These are phyloP conservation scores for Chaetomium tenue DNA, from an alignment of 495 filamentous ascomycete genomes.

Conservation along the genomic window DNA sequence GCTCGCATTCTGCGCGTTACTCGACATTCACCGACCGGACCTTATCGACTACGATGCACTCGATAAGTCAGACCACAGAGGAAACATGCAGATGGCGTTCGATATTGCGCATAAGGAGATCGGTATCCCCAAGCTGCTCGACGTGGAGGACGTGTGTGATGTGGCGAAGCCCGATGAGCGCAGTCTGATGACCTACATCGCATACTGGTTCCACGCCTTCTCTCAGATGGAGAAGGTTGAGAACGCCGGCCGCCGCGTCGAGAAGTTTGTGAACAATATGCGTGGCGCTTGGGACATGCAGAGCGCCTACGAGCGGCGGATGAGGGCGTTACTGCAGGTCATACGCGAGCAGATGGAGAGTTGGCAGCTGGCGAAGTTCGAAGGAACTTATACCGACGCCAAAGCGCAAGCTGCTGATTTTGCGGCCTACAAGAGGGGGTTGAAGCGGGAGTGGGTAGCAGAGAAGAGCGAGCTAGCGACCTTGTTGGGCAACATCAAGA, in stretches of 20 bases:
- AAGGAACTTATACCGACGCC: constrained; percentile 89
- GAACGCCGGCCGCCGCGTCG: constrained; percentile 91
- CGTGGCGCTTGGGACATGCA: constrained; percentile 99
- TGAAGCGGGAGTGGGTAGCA: constrained; percentile 92
- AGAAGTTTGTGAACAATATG: constrained; percentile 99
- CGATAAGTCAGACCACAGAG: constrained; percentile 90
- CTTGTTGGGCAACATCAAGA: constrained; percentile 97
- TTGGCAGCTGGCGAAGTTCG: constrained; percentile 78
- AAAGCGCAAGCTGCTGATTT: constrained; percentile 83
- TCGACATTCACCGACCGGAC: constrained; percentile 96
- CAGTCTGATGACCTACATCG: constrained; percentile 98
- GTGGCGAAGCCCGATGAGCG: constrained; percentile 94
- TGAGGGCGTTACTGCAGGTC: constrained; percentile 70
- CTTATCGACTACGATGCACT: constrained; percentile 93
- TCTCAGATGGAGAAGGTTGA: constrained; percentile 97
- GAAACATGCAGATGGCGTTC: constrained; percentile 97
- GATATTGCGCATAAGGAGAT: constrained; percentile 95
- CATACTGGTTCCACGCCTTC: constrained; percentile 99
- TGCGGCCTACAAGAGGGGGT: constrained; percentile 77
- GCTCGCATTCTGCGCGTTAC: constrained; percentile 89
- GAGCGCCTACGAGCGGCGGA: constrained; percentile 84
- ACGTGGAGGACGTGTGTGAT: constrained; percentile 97
- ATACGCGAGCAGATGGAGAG: constrained; percentile 67
- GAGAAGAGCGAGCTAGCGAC: constrained; percentile 95
- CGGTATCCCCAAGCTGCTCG: constrained; percentile 90